phyloP scores from a whole-genome alignment of 208 protist species.

The Acanthamoeba sp. region DNA sequence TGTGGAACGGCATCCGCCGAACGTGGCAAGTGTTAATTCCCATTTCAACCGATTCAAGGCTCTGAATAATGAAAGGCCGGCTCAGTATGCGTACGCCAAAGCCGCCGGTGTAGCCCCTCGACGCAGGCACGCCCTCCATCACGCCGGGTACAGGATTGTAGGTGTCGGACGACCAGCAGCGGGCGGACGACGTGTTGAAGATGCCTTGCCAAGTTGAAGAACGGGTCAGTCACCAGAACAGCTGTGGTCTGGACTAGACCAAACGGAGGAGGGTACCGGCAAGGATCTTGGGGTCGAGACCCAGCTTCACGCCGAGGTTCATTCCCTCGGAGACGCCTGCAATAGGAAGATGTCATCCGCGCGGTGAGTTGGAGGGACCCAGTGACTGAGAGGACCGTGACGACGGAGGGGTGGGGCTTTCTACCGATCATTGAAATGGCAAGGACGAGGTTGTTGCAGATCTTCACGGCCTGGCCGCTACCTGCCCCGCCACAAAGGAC shows the following conservation, averaged over 20 bases:
- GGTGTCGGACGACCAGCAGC: conserved; percentile 92
- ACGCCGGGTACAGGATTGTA: conserved; percentile 94
- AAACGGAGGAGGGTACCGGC: conserved; percentile 70
- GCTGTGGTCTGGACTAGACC: background rate
- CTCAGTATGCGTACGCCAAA: conserved; percentile 65
- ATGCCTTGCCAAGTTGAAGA: conserved; percentile 63
- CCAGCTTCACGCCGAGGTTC: conserved; percentile 89
- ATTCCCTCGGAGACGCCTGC: conserved; percentile 88
- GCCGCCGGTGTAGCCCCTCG: conserved; percentile 83
- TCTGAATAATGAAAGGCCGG: no score
- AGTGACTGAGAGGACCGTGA: background rate
- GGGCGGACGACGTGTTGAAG: conserved; percentile 90
- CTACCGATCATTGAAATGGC: conserved; percentile 89
- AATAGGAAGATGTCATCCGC: conserved; percentile 43
- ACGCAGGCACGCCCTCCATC: conserved; percentile 86
- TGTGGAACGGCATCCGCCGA: background rate
- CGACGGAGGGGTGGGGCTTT: background rate
- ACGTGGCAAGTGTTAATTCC: background rate
- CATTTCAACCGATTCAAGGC: conserved; percentile 12
- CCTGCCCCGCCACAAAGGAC: conserved; percentile 91
- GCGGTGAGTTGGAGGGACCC: background rate
- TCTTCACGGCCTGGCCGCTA: conserved; percentile 90
- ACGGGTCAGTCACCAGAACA: background rate
- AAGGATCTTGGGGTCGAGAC: conserved; percentile 92
- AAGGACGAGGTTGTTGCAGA: conserved; percentile 94